Conservation (phyloP, 1,139 yeast genomes). For the Wickerhamomyces sp. region DNA sequence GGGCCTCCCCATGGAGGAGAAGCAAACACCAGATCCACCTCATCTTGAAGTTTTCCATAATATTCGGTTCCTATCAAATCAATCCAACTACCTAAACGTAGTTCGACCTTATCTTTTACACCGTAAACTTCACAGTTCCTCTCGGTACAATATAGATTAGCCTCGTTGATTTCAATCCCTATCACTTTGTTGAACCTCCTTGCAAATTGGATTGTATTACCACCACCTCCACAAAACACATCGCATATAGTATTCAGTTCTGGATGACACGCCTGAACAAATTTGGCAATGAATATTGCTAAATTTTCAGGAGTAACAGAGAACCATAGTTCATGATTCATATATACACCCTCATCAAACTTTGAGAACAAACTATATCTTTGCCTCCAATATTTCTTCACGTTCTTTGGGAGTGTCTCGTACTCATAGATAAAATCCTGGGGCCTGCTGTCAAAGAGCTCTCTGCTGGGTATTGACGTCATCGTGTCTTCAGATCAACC, state of each 20-base stretch:
- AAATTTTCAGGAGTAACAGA: constrained; percentile 85
- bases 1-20: constrained; percentile 99
- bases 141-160: constrained; percentile 59
- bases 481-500: too few species aligned
- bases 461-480: background rate
- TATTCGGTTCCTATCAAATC: constrained; percentile 29
- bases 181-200: constrained; percentile 49
- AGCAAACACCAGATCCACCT: constrained; percentile 63
- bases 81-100: constrained; percentile 52
- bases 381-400: constrained; percentile 53
- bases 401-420: constrained; percentile 4
- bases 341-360: constrained; percentile 65
- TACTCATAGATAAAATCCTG: background rate
- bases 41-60: constrained; percentile 22
- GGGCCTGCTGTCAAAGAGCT: background rate
- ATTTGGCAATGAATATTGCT: constrained; percentile 60
- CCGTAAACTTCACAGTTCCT: constrained; percentile 74
- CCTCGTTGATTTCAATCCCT: constrained; percentile 61
- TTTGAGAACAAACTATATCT: constrained; percentile 54
- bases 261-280: constrained; percentile 47
- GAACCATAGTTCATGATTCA: constrained; percentile 81
- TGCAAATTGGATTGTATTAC: constrained; percentile 84
- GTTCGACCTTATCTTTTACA: constrained; percentile 46
- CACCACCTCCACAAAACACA: constrained; percentile 94
- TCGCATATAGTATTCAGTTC: constrained; percentile 47